Percentiles rank a stretch among this genome's conserved stretches.
Evolutionary conservation across 495 filamentous ascomycete genomes (phyloP).

Genomic region (Bombardia bombarda): DNA sequence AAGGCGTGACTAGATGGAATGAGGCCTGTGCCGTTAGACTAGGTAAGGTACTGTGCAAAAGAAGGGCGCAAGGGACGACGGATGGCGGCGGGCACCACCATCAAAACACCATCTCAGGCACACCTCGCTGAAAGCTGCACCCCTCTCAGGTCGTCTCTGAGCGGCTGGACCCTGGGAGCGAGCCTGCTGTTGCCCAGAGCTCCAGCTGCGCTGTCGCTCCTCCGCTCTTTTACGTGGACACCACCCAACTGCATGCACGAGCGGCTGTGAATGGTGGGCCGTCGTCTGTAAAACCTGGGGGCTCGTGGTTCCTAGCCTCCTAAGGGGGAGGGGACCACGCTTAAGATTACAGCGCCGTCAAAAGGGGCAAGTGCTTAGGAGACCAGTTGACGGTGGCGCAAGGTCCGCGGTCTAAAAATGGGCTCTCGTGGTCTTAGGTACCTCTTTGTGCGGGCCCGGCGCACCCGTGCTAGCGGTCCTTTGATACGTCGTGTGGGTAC

Average conservation of each 20-base stretch:
- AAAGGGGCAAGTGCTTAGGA: conserved; percentile 19
- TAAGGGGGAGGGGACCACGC: neutral
- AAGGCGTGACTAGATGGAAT: too few relatives aligned
- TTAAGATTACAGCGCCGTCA: conserved; percentile 10
- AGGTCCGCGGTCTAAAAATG: conserved; percentile 16
- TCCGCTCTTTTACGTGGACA: neutral
- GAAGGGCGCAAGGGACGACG: too few relatives aligned
- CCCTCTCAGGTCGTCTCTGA: conserved; percentile 2
- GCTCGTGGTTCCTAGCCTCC: neutral
- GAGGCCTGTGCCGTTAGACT: too few relatives aligned
- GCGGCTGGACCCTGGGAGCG: neutral
- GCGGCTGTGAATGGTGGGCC: conserved; percentile 10
- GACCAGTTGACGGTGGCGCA: conserved; percentile 14
- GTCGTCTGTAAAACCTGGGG: conserved; percentile 4
- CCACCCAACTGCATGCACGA: conserved; percentile 3
- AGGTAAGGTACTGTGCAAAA: too few relatives aligned
- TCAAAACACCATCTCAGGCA: too few relatives aligned
- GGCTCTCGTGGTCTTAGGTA: conserved; percentile 10
- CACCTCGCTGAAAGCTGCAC: too few relatives aligned
- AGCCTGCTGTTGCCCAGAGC: too few relatives aligned
- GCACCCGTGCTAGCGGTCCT: too few relatives aligned
- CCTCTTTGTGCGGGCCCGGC: neutral
- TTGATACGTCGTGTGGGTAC: neutral
- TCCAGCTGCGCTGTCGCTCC: neutral
- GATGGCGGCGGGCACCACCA: too few relatives aligned